Evolutionary conservation across 2,329 filamentous ascomycete genomes (phyloP).

Genomic region (Fusarium austroafricanum): DNA sequence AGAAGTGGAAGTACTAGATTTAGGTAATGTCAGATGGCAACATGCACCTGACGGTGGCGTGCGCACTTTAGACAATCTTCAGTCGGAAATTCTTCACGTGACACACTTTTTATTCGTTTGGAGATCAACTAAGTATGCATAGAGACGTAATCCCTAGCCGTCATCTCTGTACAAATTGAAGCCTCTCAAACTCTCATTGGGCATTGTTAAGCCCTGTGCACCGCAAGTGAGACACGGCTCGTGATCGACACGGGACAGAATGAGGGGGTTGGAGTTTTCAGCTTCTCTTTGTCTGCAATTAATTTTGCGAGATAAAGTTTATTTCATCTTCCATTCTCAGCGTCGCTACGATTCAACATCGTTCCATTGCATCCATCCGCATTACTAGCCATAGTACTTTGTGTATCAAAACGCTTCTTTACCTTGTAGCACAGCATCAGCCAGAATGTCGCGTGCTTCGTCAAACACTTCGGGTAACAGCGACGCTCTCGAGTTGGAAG

Average conservation of each 20-base stretch:
- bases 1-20: no score
- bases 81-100: no score
- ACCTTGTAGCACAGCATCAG: background rate
- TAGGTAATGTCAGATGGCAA: no score
- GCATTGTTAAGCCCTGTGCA: background rate
- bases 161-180: background rate
- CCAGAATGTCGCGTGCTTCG: background rate
- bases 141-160: background rate
- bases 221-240: slow-evolving; percentile 13
- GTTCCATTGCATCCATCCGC: rapidly evolving
- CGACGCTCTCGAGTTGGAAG: slow-evolving; percentile 49
- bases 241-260: background rate
- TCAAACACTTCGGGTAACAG: background rate
- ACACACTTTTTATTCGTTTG: no score
- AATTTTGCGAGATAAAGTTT: background rate
- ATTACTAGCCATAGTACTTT: no score
- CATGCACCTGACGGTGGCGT: no score
- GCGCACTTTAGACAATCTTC: no score
- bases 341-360: rapidly evolving
- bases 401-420: no score
- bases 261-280: background rate
- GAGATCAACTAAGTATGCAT: background rate
- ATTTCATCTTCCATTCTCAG: no score
- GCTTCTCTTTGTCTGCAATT: background rate
- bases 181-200: background rate